Base-by-base conservation (phyloP, 208 protist species). In the Trypanosoma vivax region DNA sequence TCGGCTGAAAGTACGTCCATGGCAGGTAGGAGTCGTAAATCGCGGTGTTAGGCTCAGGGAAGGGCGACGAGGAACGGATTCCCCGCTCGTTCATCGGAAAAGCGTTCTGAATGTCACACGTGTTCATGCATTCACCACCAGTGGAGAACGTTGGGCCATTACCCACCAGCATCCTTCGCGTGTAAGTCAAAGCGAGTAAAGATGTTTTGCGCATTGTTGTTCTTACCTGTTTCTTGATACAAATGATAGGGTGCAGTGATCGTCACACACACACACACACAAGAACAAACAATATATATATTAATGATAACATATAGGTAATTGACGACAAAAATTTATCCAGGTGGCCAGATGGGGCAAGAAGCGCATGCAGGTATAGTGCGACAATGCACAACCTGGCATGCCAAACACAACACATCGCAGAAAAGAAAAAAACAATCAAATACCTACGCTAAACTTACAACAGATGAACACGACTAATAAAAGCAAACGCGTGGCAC, bases 1-100 rank as follows among this genome's bases (percentile, higher is more conserved):
- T 69, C 6, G 87, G 87, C 62, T 94, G 87, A 67, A 94, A 94
- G 68, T 94, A 94, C 14, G 87, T 94, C 87, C 87, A 94, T 24
- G 87, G 57, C 49, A 84, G 65, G 70, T 91, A 94, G 14, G 76
- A 66, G 63, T 94, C 87, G 67, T 94, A 94, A 64, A 94, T 85
- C 56, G 87, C 83, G 14, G 87, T 94, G 67, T 94, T 94, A 43
- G 87, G 83, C 70, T 94, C 87, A 23, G 72, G 65, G 58, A 94
- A 94, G 25, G 81, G 80, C 13, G 83, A 94, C 23, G 82, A 90
- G 30, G 87, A 91, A 50, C 87, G 87, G 30, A 94, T 79, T 38
- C 87, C 87, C 37, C 83, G 87, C 52, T 88, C 79, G 63, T 84
- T 85, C 23, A 94, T 51, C 13, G 83, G 83, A 60, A 79, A 90